Evolutionary conservation across 2,329 filamentous ascomycete species (phyloP).

Genomic region (Beauveria sp.): DNA sequence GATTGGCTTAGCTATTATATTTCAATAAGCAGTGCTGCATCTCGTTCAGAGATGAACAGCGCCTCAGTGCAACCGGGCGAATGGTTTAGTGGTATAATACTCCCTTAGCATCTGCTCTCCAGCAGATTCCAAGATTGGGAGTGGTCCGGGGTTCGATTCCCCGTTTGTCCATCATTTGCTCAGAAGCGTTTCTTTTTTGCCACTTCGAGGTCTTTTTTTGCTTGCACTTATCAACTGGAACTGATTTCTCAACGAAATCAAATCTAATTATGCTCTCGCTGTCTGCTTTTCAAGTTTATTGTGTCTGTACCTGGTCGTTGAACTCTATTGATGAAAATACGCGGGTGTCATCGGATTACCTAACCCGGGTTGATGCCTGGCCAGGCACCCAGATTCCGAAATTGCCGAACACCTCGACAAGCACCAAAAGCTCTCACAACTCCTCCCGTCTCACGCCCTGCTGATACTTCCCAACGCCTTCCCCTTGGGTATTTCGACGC

Average conservation of each 20-base stretch:
- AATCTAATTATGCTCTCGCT: not conserved
- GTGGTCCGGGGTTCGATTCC: slow-evolving; percentile 15
- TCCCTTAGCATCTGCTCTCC: slow-evolving; percentile 7
- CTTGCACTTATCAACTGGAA: not conserved
- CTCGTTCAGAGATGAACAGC: slow-evolving; percentile 22
- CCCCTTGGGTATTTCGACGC: slow-evolving; percentile 18
- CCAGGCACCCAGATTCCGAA: slow-evolving; percentile 35
- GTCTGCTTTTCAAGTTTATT: not conserved
- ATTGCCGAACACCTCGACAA: slow-evolving; percentile 31
- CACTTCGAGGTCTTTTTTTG: not conserved
- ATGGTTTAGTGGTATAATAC: slow-evolving; percentile 13
- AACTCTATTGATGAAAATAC: not conserved
- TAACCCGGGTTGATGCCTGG: slow-evolving; percentile 30
- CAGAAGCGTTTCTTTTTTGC: not conserved
- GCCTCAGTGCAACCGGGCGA: slow-evolving; percentile 1
- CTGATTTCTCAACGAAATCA: no score
- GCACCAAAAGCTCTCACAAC: slow-evolving; percentile 24
- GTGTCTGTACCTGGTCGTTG: not conserved
- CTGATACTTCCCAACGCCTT: not conserved
- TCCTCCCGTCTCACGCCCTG: not conserved
- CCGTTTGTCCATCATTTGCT: slow-evolving; percentile 12
- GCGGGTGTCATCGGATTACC: slow-evolving; percentile 11
- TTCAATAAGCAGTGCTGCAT: not conserved
- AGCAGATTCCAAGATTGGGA: slow-evolving; percentile 11
- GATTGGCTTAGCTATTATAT: not conserved